Evolutionary conservation across 2,329 filamentous ascomycete genomes (phyloP), one percentile per base, ranked within the genome.

Genomic region (Cephalotrichum gorgonifer): DNA sequence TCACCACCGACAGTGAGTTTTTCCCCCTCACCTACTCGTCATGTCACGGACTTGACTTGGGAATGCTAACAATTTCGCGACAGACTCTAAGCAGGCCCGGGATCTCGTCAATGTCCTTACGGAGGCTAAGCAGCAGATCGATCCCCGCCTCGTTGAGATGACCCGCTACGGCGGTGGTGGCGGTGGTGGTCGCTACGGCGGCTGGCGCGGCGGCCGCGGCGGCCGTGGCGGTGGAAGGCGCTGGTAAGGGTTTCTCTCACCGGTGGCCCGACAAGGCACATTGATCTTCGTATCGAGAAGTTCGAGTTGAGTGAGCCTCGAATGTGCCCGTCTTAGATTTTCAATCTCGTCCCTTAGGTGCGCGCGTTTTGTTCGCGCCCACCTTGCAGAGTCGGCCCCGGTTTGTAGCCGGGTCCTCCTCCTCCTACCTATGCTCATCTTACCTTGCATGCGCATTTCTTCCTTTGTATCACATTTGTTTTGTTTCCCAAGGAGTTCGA

Each of bases 1-100:
- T 98, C 73, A 97, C 93, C 69, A 93, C 91, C 85, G 93, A 97
- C 72, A 97, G 91, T 96, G 79, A 75, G 90, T 86, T 53, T n/a
- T 43, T 50, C 22, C 38, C 25, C 6, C 12, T 20, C 12, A 5
- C 23, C 11, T 28, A 27, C 35, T 14, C 25, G 22, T 30, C 2
- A 6, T 11, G 44, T 8, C 5, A 26, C 17, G 22, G 3, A 33
- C 5, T 3, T 41, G 17, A 3, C 14, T 30, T 2, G 12, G 9
- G n/a, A 26, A 47, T 51, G 44, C 70, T 74, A 62, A 76, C 64
- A 54, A 9, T 12, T 35, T 6, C n/a, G 27, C 31, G 12, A 3
- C 49, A 90, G 87, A 93, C 73, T 80, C 86, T 61, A 93, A 91
- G 76, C 87, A 93, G 81, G 91, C 93, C 71, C 91, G 93, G 78